A percentile compares a stretch with the other conserved stretches of the same genome.
These are phyloP conservation scores for Serendipita sp. DNA, from an alignment of 768 basidiomycete species.

Conservation along the genomic window DNA sequence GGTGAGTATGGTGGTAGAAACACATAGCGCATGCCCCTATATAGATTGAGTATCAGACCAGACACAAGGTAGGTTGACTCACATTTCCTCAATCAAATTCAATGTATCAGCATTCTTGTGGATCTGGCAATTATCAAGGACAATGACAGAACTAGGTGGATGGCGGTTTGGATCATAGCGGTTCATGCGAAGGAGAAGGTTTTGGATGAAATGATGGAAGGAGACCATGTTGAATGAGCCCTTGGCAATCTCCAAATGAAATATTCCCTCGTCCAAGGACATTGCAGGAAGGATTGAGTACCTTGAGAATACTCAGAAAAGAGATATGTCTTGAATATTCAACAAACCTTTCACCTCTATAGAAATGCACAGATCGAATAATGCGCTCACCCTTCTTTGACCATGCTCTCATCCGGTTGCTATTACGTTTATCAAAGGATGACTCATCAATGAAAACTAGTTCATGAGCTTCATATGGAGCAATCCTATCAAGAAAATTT, in stretches of 20 bases:
- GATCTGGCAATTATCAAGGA: slow-evolving; percentile 25
- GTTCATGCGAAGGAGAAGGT: slow-evolving; percentile 23
- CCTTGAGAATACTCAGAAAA: too few relatives aligned
- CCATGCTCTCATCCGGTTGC: too few relatives aligned
- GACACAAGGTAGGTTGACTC: background rate
- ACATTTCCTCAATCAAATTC: slow-evolving; percentile 9
- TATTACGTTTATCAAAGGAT: too few relatives aligned
- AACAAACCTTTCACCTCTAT: too few relatives aligned
- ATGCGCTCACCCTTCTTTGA: too few relatives aligned
- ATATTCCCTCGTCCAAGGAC: slow-evolving; percentile 15
- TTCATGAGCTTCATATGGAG: too few relatives aligned
- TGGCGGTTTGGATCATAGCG: slow-evolving; percentile 14
- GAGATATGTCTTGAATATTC: too few relatives aligned
- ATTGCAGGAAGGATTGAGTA: too few relatives aligned
- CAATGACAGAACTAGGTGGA: slow-evolving; percentile 18
- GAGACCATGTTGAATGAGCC: slow-evolving; percentile 17
- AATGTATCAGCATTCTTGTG: slow-evolving; percentile 18
- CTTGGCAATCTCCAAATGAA: slow-evolving; percentile 18
- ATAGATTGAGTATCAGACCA: background rate
- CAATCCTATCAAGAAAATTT: too few relatives aligned
- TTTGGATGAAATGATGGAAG: slow-evolving; percentile 21
- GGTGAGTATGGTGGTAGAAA: slow-evolving; percentile 26
- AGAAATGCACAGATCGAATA: too few relatives aligned
- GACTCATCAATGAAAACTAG: too few relatives aligned
- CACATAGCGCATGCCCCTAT: slow-evolving; percentile 3